Percentiles rank a stretch among this genome's conserved stretches.
phyloP scores from a whole-genome alignment of 1,284 basidiomycete genomes.

The Testicularia cyperi region DNA sequence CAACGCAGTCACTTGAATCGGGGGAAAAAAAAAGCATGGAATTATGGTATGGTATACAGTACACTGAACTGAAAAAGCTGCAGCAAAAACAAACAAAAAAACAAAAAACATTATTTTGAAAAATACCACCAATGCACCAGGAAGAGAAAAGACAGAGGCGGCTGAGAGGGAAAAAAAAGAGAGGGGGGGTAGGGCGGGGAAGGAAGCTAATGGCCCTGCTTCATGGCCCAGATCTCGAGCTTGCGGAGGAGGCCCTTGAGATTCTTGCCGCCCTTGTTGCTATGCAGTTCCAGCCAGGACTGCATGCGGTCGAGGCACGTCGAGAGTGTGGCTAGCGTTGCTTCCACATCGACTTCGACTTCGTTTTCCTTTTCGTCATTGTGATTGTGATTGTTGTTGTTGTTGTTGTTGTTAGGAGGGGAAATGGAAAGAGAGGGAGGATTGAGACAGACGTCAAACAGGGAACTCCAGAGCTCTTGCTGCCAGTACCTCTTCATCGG shows the following conservation, averaged over 20 bases:
- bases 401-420: too few relatives aligned
- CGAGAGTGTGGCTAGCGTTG: conserved; percentile 62
- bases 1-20: too few relatives aligned
- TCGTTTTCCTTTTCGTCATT: conserved; percentile 65
- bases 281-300: conserved; percentile 71
- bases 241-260: conserved; percentile 55
- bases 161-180: too few relatives aligned
- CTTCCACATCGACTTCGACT: conserved; percentile 65
- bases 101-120: too few relatives aligned
- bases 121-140: too few relatives aligned
- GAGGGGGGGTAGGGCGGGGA: too few relatives aligned
- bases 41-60: neutral
- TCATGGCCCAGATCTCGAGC: conserved; percentile 56
- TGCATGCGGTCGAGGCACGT: conserved; percentile 78
- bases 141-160: too few relatives aligned
- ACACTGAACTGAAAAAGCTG: neutral
- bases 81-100: too few relatives aligned
- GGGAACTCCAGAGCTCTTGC: conserved; percentile 75
- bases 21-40: neutral
- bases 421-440: too few relatives aligned
- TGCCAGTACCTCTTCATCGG: conserved; percentile 96
- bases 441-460: conserved; percentile 88
- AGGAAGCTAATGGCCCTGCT: conserved; percentile 13
- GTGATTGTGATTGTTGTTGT: too few relatives aligned
- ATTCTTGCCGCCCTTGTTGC: conserved; percentile 71